Evolutionary conservation across 192 early-diverging fungal genomes (phyloP).

Genomic region (Chytriomyces sp.): DNA sequence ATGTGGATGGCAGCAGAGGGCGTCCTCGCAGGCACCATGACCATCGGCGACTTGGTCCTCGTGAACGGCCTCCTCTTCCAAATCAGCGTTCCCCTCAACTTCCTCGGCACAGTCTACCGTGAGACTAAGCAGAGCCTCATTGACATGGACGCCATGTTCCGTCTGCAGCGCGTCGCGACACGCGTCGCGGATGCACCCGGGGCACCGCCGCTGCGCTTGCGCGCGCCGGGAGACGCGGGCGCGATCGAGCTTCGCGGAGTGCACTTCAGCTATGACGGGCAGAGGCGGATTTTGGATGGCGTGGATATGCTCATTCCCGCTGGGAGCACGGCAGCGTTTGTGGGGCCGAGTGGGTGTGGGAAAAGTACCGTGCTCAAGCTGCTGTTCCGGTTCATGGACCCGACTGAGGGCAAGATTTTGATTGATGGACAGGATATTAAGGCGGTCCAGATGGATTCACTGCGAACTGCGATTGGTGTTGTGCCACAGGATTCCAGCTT

Average conservation of each 20-base stretch:
- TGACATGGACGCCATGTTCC: conserved; percentile 98
- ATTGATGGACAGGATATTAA: conserved; percentile 85
- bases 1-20: conserved; percentile 96
- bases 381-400: conserved; percentile 94
- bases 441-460: conserved; percentile 75
- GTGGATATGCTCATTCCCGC: conserved; percentile 82
- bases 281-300: conserved; percentile 58
- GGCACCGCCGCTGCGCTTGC: conserved; percentile 40
- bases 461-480: conserved; percentile 80
- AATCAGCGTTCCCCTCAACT: conserved; percentile 95
- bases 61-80: conserved; percentile 99
- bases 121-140: conserved; percentile 93
- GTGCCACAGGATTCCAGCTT: conserved; percentile 92
- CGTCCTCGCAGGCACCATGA: conserved; percentile 76
- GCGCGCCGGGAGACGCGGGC: conserved; percentile 38
- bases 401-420: conserved; percentile 72
- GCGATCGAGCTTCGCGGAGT: conserved; percentile 88
- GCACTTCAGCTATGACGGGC: conserved; percentile 82
- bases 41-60: conserved; percentile 98
- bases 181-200: conserved; percentile 41
- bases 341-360: conserved; percentile 93
- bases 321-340: conserved; percentile 87
- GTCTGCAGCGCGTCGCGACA: conserved; percentile 65
- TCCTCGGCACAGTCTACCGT: conserved; percentile 95
- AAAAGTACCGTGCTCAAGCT: conserved; percentile 71